Conservation (phyloP, 768 basidiomycete species). For the Gelatoporia subvermispora region DNA sequence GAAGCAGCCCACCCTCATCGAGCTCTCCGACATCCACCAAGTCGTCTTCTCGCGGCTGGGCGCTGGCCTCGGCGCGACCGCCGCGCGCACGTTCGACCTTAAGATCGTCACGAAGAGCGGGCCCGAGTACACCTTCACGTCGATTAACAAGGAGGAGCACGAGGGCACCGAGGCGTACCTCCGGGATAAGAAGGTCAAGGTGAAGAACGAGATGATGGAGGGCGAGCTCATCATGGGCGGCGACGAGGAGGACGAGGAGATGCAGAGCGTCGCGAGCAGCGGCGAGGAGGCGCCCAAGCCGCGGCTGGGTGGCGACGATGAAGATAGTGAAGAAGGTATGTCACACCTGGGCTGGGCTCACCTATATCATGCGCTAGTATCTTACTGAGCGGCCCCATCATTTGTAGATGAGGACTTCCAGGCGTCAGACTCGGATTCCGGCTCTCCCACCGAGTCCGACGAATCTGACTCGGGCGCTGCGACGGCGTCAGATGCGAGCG, state of each 20-base stretch:
- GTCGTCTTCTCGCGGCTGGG: conserved; percentile 93
- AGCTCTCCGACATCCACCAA: conserved; percentile 84
- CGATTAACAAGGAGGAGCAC: conserved; percentile 94
- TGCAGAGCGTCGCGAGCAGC: conserved; percentile 75
- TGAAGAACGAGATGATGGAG: conserved; percentile 96
- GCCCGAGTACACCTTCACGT: conserved; percentile 84
- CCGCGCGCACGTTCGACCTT: conserved; percentile 91
- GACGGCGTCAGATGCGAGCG: conserved; percentile 82
- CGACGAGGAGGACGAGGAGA: conserved; percentile 74
- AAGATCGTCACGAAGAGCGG: conserved; percentile 83
- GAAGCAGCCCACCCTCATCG: conserved; percentile 88
- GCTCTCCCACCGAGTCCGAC: conserved; percentile 74
- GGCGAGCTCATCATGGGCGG: conserved; percentile 69
- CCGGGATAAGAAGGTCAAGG: conserved; percentile 83
- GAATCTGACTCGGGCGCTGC: conserved; percentile 63
- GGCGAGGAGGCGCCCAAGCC: conserved; percentile 54
- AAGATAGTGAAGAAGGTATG: conserved; percentile 72
- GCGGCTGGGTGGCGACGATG: conserved; percentile 56
- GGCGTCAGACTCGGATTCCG: conserved; percentile 77
- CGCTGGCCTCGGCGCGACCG: conserved; percentile 72
- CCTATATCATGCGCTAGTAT: too few relatives aligned
- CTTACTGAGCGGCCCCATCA: neutral
- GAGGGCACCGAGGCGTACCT: conserved; percentile 81
- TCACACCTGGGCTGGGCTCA: neutral
- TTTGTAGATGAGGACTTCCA: conserved; percentile 82